Percentiles rank a stretch among this genome's conserved stretches.
phyloP scores from a whole-genome alignment of 768 basidiomycete genomes.

The Suillus fuscotomentosus region DNA sequence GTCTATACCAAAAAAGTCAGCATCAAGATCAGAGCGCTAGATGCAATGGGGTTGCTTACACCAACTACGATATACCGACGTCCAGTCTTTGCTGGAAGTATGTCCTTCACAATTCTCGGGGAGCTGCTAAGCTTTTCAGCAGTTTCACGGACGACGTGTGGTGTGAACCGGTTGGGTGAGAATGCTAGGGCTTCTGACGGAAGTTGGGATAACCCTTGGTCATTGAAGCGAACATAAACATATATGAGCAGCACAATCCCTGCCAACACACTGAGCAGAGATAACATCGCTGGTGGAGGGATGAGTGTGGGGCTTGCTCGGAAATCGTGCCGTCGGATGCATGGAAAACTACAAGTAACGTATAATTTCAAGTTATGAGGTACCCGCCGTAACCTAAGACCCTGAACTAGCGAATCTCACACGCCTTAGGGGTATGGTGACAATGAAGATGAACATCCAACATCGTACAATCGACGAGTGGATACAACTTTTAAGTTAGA shows the following conservation, averaged over 20 bases:
- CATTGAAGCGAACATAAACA: constrained; percentile 52
- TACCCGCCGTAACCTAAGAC: no score
- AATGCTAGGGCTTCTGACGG: constrained; percentile 48
- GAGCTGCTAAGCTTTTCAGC: constrained; percentile 35
- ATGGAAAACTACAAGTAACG: no score
- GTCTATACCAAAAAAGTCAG: constrained; percentile 38
- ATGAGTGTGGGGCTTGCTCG: neutral
- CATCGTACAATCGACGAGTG: no score
- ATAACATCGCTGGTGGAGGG: constrained; percentile 15
- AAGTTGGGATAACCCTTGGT: constrained; percentile 47
- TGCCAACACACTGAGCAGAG: constrained; percentile 9
- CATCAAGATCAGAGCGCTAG: neutral
- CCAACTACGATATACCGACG: constrained; percentile 76
- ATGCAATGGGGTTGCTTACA: constrained; percentile 37
- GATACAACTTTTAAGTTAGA: no score
- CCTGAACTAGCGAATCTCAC: no score
- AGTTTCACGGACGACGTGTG: constrained; percentile 38
- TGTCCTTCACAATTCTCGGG: constrained; percentile 37
- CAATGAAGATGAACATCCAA: no score
- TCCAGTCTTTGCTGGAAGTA: constrained; percentile 67
- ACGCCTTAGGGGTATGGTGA: no score
- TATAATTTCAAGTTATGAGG: no score
- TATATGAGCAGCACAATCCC: constrained; percentile 7
- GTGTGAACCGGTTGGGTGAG: constrained; percentile 51
- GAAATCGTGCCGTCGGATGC: neutral